Evolutionary conservation across 1,139 yeast species (phyloP).

Genomic region (Pichia sp.): DNA sequence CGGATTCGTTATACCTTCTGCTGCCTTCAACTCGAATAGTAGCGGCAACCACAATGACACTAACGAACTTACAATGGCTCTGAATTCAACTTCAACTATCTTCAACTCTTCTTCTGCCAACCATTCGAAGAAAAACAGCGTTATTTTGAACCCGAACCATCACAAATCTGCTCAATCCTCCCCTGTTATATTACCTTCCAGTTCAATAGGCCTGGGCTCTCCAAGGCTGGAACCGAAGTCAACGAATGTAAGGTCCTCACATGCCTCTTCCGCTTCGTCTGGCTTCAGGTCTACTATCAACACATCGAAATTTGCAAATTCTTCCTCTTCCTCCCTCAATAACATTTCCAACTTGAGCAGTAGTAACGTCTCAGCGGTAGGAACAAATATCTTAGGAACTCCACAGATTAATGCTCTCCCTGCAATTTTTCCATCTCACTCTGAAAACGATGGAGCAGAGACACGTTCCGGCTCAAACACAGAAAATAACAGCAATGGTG

Average conservation of each 20-base stretch:
- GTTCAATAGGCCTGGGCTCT: constrained; percentile 5
- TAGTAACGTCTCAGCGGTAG: constrained; percentile 3
- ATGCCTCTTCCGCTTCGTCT: neutral
- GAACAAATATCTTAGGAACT: constrained; percentile 5
- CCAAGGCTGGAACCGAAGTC: constrained; percentile 6
- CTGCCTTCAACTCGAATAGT: neutral
- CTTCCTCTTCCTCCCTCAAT: neutral
- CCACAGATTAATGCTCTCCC: neutral
- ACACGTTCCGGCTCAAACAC: neutral
- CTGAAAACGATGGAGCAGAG: neutral
- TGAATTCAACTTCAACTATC: constrained; percentile 1
- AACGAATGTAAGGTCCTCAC: neutral
- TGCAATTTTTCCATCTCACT: neutral
- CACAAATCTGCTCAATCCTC: constrained; percentile 39
- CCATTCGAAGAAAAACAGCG: constrained; percentile 22
- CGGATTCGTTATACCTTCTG: constrained; percentile 1
- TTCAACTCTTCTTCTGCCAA: neutral
- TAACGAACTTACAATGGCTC: neutral
- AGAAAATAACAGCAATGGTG: neutral
- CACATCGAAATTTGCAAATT: neutral
- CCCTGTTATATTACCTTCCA: constrained; percentile 34
- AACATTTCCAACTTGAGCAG: constrained; percentile 1
- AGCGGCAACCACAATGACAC: neutral
- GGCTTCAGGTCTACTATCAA: neutral
- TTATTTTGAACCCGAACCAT: constrained; percentile 32